These are phyloP conservation scores for Punctularia strigosozonata DNA, from an alignment of 768 basidiomycete species.

Conservation along the genomic window DNA sequence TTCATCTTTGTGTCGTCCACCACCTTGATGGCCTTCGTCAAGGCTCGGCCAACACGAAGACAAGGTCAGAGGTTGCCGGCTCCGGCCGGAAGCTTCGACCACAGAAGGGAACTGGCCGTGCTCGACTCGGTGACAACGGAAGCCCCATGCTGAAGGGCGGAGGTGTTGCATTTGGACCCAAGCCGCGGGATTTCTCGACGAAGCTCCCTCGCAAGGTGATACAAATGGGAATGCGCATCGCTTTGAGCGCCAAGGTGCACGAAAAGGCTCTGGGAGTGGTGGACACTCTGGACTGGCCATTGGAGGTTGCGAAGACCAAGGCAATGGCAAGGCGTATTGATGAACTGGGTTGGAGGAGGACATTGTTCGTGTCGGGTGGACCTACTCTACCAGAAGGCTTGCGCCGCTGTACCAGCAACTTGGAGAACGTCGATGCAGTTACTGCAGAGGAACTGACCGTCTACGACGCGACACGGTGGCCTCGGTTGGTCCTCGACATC, in stretches of 20 bases:
- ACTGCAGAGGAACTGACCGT: slow-evolving; percentile 60
- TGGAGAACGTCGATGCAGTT: slow-evolving; percentile 54
- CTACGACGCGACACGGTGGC: slow-evolving; percentile 79
- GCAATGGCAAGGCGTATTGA: slow-evolving; percentile 51
- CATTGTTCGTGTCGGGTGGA: slow-evolving; percentile 66
- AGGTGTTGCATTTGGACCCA: slow-evolving; percentile 85
- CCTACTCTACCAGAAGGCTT: slow-evolving; percentile 41
- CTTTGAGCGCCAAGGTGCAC: slow-evolving; percentile 71
- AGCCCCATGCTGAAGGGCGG: slow-evolving; percentile 85
- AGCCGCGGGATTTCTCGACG: slow-evolving; percentile 86
- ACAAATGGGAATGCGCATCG: slow-evolving; percentile 87
- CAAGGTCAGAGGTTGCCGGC: slow-evolving; percentile 79
- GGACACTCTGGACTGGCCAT: slow-evolving; percentile 58
- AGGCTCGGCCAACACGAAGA: slow-evolving; percentile 87
- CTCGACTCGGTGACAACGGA: slow-evolving; percentile 82
- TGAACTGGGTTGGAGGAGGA: slow-evolving; percentile 55
- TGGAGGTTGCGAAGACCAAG: slow-evolving; percentile 61
- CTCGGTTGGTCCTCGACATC: slow-evolving; percentile 69
- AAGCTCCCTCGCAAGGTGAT: slow-evolving; percentile 89
- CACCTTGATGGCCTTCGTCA: slow-evolving; percentile 83
- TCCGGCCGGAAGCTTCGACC: slow-evolving; percentile 82
- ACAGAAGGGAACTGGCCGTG: slow-evolving; percentile 87
- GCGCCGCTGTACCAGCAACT: slow-evolving; percentile 52
- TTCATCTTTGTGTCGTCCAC: slow-evolving; percentile 86
- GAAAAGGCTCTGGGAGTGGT: slow-evolving; percentile 70